phyloP scores from a whole-genome alignment of 208 protist genomes.

The Wallacemonas sp. region DNA sequence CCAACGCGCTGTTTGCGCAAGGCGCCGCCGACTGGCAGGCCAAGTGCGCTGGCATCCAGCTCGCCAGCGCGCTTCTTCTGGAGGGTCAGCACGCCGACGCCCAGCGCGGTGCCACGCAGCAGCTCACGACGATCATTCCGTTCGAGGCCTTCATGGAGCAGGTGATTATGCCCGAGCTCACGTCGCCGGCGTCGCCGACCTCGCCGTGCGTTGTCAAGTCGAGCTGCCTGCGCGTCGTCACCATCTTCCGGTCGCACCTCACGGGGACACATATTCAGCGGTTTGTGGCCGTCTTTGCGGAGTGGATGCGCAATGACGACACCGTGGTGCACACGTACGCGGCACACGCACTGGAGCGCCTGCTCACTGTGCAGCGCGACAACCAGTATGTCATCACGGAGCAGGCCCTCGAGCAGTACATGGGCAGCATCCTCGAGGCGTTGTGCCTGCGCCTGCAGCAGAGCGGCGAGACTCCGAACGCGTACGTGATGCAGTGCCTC shows the following conservation, averaged over 20 bases:
- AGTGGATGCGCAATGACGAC: slow-evolving; percentile 68
- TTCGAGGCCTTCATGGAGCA: slow-evolving; percentile 86
- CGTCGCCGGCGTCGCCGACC: slow-evolving; percentile 33
- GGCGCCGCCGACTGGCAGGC: slow-evolving; percentile 84
- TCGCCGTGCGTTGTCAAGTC: slow-evolving; percentile 92
- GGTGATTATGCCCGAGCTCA: slow-evolving; percentile 91
- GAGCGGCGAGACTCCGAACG: slow-evolving; percentile 58
- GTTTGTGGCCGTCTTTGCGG: slow-evolving; percentile 71
- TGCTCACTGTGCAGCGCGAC: slow-evolving; percentile 74
- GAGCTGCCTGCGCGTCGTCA: slow-evolving; percentile 95
- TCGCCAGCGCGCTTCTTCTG: slow-evolving; percentile 92
- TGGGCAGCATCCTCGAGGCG: slow-evolving; percentile 66
- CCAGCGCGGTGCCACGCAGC: slow-evolving; percentile 57
- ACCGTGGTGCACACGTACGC: slow-evolving; percentile 95
- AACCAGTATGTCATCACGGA: slow-evolving; percentile 43
- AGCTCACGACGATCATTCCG: slow-evolving; percentile 78
- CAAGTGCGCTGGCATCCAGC: slow-evolving; percentile 97
- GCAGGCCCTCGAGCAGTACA: slow-evolving; percentile 44
- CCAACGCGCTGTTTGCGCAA: slow-evolving; percentile 50
- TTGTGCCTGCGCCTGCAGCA: slow-evolving; percentile 81
- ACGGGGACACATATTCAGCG: slow-evolving; percentile 30
- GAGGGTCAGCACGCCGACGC: slow-evolving; percentile 64
- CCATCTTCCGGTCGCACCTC: slow-evolving; percentile 94
- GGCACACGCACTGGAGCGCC: slow-evolving; percentile 87
- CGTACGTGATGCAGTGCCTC: slow-evolving; percentile 94